Evolutionary conservation across 257 asterid genomes (phyloP).

Genomic region (Solanum boliviense): DNA sequence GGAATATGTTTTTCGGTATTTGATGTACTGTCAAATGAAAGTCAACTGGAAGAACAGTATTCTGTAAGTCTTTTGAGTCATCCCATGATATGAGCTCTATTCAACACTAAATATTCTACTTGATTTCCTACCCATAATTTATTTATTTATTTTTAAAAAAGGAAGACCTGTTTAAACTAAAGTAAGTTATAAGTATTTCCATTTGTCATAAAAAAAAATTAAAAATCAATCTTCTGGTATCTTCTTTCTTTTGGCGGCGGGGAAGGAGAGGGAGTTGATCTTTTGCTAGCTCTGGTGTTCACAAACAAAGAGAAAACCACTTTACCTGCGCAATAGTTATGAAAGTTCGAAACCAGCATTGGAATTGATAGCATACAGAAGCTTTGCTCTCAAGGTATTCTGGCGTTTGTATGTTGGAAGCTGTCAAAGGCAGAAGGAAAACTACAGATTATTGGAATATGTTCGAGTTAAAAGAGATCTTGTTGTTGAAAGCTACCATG

Average conservation of each 20-base stretch:
- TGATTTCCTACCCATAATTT: background rate
- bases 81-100: background rate
- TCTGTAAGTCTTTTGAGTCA: background rate
- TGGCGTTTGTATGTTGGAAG: conserved; percentile 90
- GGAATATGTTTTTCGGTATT: background rate
- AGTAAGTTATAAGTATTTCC: background rate
- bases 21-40: background rate
- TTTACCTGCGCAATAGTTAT: conserved; percentile 11
- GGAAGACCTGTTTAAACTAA: background rate
- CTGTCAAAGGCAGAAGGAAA: conserved; percentile 33
- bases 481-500: background rate
- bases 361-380: conserved; percentile 84
- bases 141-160: background rate
- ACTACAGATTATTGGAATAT: background rate
- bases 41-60: background rate
- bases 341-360: conserved; percentile 97
- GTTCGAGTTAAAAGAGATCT: background rate
- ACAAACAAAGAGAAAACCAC: background rate
- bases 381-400: conserved; percentile 76
- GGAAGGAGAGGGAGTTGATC: background rate
- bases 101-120: background rate
- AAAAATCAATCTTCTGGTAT: background rate
- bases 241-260: background rate
- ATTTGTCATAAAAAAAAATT: background rate
- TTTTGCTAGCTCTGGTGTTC: background rate